These are phyloP conservation scores for Rehmannia glutinosa DNA, from an alignment of 257 asterid genomes.

Conservation along the genomic window DNA sequence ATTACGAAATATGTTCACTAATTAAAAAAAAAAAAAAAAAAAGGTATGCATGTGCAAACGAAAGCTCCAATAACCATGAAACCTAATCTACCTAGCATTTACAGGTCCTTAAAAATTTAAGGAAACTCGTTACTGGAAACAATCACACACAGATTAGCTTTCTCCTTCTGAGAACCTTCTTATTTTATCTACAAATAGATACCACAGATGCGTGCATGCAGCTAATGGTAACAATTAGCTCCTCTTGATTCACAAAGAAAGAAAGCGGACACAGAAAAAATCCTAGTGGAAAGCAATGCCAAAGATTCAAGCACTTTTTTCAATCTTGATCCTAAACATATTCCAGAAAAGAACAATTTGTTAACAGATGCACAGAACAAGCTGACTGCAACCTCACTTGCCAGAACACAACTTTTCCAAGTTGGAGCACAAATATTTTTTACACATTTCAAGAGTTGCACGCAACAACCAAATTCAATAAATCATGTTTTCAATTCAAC, in stretches of 20 bases:
- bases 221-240: background rate
- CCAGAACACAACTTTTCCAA: background rate
- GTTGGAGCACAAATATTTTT: background rate
- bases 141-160: background rate
- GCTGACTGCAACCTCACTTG: too few relatives aligned
- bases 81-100: background rate
- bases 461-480: background rate
- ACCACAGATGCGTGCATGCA: conserved; percentile 10
- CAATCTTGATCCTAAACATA: background rate
- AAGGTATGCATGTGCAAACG: background rate
- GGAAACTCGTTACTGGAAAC: background rate
- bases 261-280: background rate
- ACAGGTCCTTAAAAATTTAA: background rate
- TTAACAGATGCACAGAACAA: background rate
- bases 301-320: background rate
- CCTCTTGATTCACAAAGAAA: background rate
- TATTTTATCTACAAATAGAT: background rate
- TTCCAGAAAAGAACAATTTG: background rate
- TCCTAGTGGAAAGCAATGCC: background rate
- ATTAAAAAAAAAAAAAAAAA: too few relatives aligned
- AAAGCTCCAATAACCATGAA: background rate
- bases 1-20: background rate
- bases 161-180: background rate
- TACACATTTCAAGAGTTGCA: background rate
- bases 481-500: background rate